Conservation (phyloP, 1,284 basidiomycete genomes). For the Rhodofomes roseus region DNA sequence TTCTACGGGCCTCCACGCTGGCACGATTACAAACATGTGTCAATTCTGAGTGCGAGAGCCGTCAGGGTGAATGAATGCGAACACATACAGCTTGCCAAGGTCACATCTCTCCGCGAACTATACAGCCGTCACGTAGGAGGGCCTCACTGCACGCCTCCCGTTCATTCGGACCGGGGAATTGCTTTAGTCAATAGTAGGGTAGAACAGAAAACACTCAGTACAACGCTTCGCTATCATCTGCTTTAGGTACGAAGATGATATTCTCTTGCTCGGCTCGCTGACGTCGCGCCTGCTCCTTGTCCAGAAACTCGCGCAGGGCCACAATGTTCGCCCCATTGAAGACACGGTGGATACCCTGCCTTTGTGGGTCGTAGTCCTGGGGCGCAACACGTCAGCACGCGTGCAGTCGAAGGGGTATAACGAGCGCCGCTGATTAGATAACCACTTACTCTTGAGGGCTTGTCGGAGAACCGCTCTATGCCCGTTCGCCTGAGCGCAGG, state of each 20-base stretch:
- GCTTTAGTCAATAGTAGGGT: background rate
- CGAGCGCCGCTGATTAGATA: background rate
- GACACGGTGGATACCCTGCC: constrained; percentile 72
- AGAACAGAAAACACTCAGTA: constrained; percentile 28
- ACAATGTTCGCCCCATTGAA: constrained; percentile 74
- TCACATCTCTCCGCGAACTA: too few relatives aligned
- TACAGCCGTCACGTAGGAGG: too few relatives aligned
- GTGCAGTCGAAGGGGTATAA: background rate
- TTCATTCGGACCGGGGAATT: too few relatives aligned
- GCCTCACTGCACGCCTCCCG: too few relatives aligned
- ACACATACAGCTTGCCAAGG: too few relatives aligned
- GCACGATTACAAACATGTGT: too few relatives aligned
- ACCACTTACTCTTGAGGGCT: constrained; percentile 57
- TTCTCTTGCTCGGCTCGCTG: constrained; percentile 54
- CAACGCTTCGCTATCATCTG: constrained; percentile 58
- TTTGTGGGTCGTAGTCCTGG: constrained; percentile 20
- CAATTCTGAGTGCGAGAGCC: too few relatives aligned
- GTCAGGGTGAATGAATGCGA: too few relatives aligned
- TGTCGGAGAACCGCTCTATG: constrained; percentile 77
- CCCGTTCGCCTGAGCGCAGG: constrained; percentile 73
- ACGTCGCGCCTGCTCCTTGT: constrained; percentile 58
- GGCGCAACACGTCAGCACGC: background rate
- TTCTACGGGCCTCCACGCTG: too few relatives aligned
- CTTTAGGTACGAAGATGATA: constrained; percentile 53
- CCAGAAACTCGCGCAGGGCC: constrained; percentile 60